phyloP scores from a whole-genome alignment of 257 asterid species.

The Jasminum sambac region DNA sequence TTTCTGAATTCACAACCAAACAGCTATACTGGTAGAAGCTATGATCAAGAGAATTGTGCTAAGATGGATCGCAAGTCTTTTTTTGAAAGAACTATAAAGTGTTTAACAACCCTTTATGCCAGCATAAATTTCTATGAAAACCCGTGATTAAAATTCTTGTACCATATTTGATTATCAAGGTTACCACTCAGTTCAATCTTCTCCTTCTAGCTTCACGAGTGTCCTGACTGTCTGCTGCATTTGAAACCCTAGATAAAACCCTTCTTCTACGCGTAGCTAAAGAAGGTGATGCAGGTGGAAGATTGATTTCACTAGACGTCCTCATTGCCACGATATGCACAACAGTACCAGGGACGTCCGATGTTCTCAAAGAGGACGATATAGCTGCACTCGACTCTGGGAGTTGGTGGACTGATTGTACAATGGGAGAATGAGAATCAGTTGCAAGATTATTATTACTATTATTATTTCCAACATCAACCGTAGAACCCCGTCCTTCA shows the following conservation, averaged over 20 bases:
- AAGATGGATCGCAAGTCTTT: no score
- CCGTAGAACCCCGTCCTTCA: constrained; percentile 31
- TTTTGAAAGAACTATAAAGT: no score
- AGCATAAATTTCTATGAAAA: no score
- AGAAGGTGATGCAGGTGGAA: constrained; percentile 20
- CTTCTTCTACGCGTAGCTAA: constrained; percentile 33
- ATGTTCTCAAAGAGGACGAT: constrained; percentile 41
- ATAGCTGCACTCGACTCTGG: constrained; percentile 32
- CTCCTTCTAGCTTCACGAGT: constrained; percentile 38
- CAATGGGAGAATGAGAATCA: not conserved
- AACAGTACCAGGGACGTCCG: constrained; percentile 34
- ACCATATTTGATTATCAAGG: no score
- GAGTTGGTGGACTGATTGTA: constrained; percentile 37
- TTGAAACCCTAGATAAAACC: constrained; percentile 27
- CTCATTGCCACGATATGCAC: constrained; percentile 25
- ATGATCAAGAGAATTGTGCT: no score
- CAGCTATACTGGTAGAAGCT: no score
- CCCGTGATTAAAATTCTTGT: no score
- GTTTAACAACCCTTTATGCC: no score
- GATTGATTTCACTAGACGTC: constrained; percentile 26
- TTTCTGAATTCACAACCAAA: no score
- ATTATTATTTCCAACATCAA: constrained; percentile 36
- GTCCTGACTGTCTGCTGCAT: constrained; percentile 19
- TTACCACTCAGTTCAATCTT: constrained; percentile 25
- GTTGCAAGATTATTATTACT: constrained; percentile 31